Evolutionary conservation across 2,329 filamentous ascomycete species (phyloP).

Genomic region (Fusarium euwallaceae): DNA sequence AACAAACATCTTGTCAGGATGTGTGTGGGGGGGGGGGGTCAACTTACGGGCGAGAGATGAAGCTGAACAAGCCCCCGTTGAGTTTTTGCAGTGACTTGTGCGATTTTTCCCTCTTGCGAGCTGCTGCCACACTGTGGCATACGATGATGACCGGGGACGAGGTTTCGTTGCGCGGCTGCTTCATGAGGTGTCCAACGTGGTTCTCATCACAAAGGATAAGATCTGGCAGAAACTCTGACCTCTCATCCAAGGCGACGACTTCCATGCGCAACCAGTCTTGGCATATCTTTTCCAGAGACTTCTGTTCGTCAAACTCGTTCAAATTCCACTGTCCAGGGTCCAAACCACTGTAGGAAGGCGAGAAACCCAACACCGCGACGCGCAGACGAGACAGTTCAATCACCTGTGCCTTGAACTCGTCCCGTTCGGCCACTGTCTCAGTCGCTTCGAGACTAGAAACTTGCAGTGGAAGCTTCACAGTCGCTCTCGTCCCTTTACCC

Average conservation of each 20-base stretch:
- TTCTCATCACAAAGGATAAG: constrained; percentile 43
- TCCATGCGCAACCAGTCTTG: constrained; percentile 31
- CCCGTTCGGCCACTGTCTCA: constrained; percentile 16
- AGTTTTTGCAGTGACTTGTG: constrained; percentile 33
- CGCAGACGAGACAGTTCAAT: constrained; percentile 48
- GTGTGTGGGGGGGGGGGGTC: too few species aligned
- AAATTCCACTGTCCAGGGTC: constrained; percentile 1
- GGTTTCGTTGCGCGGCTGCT: constrained; percentile 1
- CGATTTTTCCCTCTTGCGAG: constrained; percentile 40
- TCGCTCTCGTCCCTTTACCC: constrained; percentile 53
- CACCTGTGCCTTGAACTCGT: constrained; percentile 48
- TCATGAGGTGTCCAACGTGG: constrained; percentile 4
- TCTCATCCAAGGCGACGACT: constrained; percentile 9
- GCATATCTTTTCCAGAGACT: constrained; percentile 20
- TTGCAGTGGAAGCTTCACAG: constrained; percentile 50
- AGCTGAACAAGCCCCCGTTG: constrained; percentile 49
- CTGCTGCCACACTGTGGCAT: constrained; percentile 49
- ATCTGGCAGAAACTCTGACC: constrained; percentile 38
- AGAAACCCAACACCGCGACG: constrained; percentile 31
- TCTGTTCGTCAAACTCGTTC: constrained; percentile 10
- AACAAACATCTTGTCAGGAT: too few species aligned
- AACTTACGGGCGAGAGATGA: constrained; percentile 55
- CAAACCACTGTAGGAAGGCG: background rate
- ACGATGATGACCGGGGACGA: constrained; percentile 49
- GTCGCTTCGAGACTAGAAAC: constrained; percentile 1